Evolutionary conservation across 1,284 basidiomycete genomes (phyloP).

Genomic region (Tilletia walkeri): DNA sequence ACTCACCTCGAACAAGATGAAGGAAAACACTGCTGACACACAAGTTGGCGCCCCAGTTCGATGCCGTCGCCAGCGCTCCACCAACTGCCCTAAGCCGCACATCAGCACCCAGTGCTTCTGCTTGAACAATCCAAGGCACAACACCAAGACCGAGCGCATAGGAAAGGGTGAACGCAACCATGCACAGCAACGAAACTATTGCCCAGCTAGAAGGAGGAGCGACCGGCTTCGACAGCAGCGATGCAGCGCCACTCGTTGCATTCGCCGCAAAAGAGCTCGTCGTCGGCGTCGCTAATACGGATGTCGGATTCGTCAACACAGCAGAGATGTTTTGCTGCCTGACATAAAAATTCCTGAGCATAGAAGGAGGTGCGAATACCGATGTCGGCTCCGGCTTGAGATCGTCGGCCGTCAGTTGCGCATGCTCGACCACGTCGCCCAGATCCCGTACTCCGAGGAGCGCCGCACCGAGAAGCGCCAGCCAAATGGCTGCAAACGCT

Average conservation of each 20-base stretch:
- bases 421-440: slow-evolving; percentile 13
- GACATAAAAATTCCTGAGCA: background rate
- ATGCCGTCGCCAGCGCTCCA: slow-evolving; percentile 37
- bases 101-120: slow-evolving; percentile 38
- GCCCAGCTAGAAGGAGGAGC: slow-evolving; percentile 26
- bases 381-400: slow-evolving; percentile 13
- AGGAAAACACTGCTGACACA: slow-evolving; percentile 33
- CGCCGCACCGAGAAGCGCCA: slow-evolving; percentile 33
- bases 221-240: background rate
- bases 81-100: slow-evolving; percentile 31
- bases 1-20: slow-evolving; percentile 24
- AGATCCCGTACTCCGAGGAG: slow-evolving; percentile 29
- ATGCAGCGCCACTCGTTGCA: background rate
- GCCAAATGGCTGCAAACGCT: slow-evolving; percentile 28
- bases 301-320: background rate
- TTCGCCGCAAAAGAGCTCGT: background rate
- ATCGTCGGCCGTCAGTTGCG: background rate
- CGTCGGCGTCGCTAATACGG: slow-evolving; percentile 12
- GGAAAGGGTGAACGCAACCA: slow-evolving; percentile 37
- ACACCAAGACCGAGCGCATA: slow-evolving; percentile 47
- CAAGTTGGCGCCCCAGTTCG: slow-evolving; percentile 38
- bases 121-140: slow-evolving; percentile 45
- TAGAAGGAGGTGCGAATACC: background rate
- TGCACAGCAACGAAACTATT: slow-evolving; percentile 29
- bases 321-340: slow-evolving; percentile 1